phyloP scores from a whole-genome alignment of 2,329 filamentous ascomycete species.

The Phialemonium atrogriseum region DNA sequence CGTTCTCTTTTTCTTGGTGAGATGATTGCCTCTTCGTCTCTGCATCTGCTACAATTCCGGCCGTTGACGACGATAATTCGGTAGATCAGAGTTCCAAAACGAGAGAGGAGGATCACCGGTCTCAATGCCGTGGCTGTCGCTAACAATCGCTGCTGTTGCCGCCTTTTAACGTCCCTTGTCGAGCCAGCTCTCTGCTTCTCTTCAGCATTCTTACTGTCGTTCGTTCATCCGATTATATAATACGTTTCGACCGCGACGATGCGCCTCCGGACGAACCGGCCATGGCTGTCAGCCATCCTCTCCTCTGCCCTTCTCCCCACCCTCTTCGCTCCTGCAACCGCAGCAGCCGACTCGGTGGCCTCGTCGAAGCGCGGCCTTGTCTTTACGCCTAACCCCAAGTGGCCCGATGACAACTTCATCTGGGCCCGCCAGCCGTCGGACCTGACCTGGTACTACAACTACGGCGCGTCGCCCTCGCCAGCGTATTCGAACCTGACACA shows the following conservation, averaged over 20 bases:
- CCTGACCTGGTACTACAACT: slow-evolving; percentile 84
- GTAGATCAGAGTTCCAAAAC: no score
- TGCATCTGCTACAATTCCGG: no score
- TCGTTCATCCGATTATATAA: no score
- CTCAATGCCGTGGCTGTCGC: no score
- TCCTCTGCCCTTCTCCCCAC: slow-evolving; percentile 10
- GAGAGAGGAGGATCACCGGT: no score
- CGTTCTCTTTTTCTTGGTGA: no score
- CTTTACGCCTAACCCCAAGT: slow-evolving; percentile 49
- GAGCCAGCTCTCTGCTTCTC: no score
- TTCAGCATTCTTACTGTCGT: no score
- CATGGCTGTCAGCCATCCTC: slow-evolving; percentile 4
- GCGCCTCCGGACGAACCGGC: not conserved
- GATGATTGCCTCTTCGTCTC: no score
- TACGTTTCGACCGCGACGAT: not conserved
- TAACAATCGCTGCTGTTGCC: no score
- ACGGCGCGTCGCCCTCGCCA: slow-evolving; percentile 46
- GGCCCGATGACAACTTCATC: slow-evolving; percentile 54
- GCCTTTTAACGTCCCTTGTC: no score
- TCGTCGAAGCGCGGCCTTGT: slow-evolving; percentile 64
- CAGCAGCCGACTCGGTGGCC: slow-evolving; percentile 21
- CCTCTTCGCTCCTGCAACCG: slow-evolving; percentile 7
- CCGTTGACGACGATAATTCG: no score
- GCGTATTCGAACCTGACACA: slow-evolving; percentile 40
- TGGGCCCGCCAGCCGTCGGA: slow-evolving; percentile 51